phyloP scores from a whole-genome alignment of 805 yeast species.

The Zygoascus flipseniorum region DNA sequence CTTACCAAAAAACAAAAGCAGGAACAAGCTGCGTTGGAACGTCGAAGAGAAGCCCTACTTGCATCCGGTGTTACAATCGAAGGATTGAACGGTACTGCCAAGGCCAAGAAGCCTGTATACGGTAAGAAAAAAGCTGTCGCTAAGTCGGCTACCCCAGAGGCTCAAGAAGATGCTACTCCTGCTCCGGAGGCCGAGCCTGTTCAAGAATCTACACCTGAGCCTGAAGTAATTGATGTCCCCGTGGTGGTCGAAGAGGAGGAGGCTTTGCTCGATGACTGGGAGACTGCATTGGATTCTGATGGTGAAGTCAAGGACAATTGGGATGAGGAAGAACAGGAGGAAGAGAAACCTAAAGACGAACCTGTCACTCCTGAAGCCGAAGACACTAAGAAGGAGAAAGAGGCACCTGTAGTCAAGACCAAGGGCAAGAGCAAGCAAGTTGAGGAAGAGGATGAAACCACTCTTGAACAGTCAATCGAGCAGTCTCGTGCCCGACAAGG shows the following conservation, averaged over 20 bases:
- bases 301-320: constrained; percentile 43
- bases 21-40: constrained; percentile 76
- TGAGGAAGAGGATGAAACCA: constrained; percentile 28
- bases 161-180: constrained; percentile 17
- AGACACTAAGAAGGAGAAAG: constrained; percentile 14
- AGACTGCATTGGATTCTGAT: constrained; percentile 45
- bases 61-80: constrained; percentile 67
- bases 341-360: constrained; percentile 8
- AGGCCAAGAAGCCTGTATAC: constrained; percentile 38
- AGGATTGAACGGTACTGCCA: constrained; percentile 53
- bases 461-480: constrained; percentile 22
- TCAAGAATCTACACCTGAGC: constrained; percentile 4
- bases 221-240: constrained; percentile 9
- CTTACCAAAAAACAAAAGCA: constrained; percentile 93
- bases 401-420: constrained; percentile 15
- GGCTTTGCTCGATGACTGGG: constrained; percentile 80
- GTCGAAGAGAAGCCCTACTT: constrained; percentile 79
- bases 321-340: constrained; percentile 16
- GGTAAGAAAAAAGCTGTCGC: constrained; percentile 30
- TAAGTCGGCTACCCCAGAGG: constrained; percentile 16
- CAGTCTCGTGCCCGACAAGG: constrained; percentile 26
- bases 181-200: background rate
- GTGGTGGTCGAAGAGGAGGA: constrained; percentile 37
- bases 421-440: constrained; percentile 12
- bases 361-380: constrained; percentile 11